Conservation (phyloP, 179 eudicot species). For the Silene noctiflora region DNA sequence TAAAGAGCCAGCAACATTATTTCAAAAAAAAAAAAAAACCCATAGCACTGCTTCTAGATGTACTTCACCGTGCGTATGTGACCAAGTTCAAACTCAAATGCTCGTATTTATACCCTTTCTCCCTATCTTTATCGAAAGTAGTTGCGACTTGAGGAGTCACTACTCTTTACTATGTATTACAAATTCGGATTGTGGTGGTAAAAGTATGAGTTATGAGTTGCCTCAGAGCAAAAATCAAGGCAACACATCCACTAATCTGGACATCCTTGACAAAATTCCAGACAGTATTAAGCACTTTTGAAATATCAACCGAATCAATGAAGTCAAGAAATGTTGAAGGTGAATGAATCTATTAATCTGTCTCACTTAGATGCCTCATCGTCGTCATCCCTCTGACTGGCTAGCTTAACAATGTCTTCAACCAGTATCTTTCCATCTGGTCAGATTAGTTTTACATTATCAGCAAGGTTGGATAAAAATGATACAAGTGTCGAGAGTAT, state of each 20-base stretch:
- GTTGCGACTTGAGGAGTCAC: background rate
- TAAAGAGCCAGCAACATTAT: no score
- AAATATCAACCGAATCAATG: conserved; percentile 9
- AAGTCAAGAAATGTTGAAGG: background rate
- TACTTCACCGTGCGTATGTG: background rate
- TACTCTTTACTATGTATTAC: conserved; percentile 18
- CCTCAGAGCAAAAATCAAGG: conserved; percentile 24
- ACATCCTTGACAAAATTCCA: conserved; percentile 3
- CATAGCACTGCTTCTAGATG: background rate
- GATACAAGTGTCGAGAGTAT: no score
- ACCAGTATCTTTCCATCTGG: conserved; percentile 94
- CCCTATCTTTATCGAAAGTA: background rate
- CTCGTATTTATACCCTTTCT: background rate
- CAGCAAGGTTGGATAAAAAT: background rate
- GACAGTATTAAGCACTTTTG: background rate
- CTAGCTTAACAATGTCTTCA: conserved; percentile 82
- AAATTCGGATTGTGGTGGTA: conserved; percentile 16
- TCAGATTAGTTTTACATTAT: conserved; percentile 8
- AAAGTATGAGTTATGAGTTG: conserved; percentile 22
- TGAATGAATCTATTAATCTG: conserved; percentile 24
- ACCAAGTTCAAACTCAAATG: background rate
- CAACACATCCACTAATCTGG: conserved; percentile 16
- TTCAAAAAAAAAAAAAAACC: no score
- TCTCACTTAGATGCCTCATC: conserved; percentile 38
- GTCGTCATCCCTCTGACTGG: conserved; percentile 49